Conservation (phyloP, 1,139 yeast species). For the Lodderomyces pseudojiufengensis region DNA sequence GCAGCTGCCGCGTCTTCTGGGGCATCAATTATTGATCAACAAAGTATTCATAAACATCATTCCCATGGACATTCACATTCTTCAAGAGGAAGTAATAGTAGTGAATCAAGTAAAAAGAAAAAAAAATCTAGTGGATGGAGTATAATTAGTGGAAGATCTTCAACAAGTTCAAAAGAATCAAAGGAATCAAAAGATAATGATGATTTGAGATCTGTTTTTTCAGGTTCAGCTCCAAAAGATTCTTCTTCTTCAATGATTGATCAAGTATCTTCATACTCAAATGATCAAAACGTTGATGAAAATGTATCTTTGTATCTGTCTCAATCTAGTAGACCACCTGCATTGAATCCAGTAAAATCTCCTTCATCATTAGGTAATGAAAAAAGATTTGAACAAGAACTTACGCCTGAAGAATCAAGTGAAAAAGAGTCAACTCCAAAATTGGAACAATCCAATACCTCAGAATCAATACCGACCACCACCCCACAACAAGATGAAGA, state of each 20-base stretch:
- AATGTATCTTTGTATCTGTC: constrained; percentile 1
- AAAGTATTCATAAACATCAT: background rate
- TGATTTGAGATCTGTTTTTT: constrained; percentile 6
- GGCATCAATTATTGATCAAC: too few relatives aligned
- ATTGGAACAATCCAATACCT: background rate
- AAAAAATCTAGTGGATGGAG: constrained; percentile 2
- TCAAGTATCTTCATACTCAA: background rate
- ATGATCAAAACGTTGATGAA: background rate
- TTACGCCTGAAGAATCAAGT: background rate
- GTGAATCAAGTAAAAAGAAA: background rate
- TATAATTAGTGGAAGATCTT: background rate
- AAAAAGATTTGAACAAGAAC: too few relatives aligned
- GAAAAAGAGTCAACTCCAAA: background rate
- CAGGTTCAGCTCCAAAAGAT: background rate
- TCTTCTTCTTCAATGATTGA: background rate
- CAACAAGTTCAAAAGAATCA: constrained; percentile 4
- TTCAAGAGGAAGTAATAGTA: background rate
- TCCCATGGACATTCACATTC: too few relatives aligned
- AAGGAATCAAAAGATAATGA: constrained; percentile 5
- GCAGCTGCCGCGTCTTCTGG: background rate
- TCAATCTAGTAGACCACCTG: background rate
- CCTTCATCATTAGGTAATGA: too few relatives aligned
- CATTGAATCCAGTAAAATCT: too few relatives aligned
- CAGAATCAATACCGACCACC: background rate
- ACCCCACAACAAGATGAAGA: constrained; percentile 4